A percentile compares a stretch with the other conserved stretches of the same genome.
These are phyloP conservation scores for Coemansia sp. DNA, from an alignment of 192 early-diverging fungal genomes.

Conservation along the genomic window DNA sequence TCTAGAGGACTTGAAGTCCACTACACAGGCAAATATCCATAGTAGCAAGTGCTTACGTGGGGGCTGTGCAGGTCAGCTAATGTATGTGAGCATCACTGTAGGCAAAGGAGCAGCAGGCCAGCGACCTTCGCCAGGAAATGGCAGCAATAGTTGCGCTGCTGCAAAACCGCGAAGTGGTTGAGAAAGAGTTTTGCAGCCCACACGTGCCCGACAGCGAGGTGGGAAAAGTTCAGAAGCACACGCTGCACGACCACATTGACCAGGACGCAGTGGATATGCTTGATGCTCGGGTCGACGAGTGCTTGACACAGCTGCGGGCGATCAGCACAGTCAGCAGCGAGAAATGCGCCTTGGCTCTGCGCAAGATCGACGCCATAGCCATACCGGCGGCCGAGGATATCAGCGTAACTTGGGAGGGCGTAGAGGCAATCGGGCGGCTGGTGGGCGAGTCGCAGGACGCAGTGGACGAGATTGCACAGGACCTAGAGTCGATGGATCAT, in stretches of 20 bases:
- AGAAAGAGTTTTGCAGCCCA: conserved; percentile 37
- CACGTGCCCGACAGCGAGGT: background rate
- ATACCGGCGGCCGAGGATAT: conserved; percentile 39
- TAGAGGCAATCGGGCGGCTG: conserved; percentile 22
- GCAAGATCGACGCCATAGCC: conserved; percentile 7
- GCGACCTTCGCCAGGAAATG: conserved; percentile 36
- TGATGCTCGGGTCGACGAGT: conserved; percentile 11
- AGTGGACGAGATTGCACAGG: conserved; percentile 35
- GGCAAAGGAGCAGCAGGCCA: conserved; percentile 24
- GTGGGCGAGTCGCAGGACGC: conserved; percentile 30
- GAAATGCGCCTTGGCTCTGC: conserved; percentile 13
- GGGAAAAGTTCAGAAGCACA: conserved; percentile 15
- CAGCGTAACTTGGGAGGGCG: conserved; percentile 43
- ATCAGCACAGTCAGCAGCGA: conserved; percentile 12
- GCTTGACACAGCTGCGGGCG: conserved; percentile 13
- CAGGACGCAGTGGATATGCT: conserved; percentile 37
- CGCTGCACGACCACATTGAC: conserved; percentile 52
- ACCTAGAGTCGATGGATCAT: conserved; percentile 35
- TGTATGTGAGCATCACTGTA: background rate
- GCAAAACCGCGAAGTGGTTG: conserved; percentile 40
- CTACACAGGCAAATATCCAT: conserved; percentile 2
- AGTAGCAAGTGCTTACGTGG: too few relatives aligned
- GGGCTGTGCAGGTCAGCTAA: background rate
- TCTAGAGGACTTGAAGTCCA: conserved; percentile 19
- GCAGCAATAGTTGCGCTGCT: conserved; percentile 42